Conservation (phyloP, 495 filamentous ascomycete genomes). For the Aspergillus sclerotiicarbonarius region DNA sequence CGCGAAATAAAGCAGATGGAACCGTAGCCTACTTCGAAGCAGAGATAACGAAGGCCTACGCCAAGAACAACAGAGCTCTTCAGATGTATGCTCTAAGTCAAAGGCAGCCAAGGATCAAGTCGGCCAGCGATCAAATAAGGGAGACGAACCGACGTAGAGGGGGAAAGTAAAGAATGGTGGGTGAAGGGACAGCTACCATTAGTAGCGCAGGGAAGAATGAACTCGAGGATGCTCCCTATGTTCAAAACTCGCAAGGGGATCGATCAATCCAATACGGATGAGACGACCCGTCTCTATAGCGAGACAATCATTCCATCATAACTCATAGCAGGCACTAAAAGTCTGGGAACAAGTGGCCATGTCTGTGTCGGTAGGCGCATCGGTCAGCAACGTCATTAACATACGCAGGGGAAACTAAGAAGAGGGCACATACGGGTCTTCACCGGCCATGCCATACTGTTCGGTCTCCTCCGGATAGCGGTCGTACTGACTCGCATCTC, state of each 20-base stretch:
- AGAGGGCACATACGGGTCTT: constrained; percentile 71
- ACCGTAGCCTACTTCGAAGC: not conserved
- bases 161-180: not conserved
- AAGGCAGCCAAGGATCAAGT: constrained; percentile 12
- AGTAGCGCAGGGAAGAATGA: not conserved
- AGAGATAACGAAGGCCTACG: not conserved
- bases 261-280: constrained; percentile 5
- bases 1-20: not conserved
- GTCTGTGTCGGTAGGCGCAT: constrained; percentile 40
- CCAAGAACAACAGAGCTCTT: constrained; percentile 4
- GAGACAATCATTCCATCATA: constrained; percentile 41
- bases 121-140: constrained; percentile 23
- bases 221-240: not conserved
- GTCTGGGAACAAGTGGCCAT: constrained; percentile 69
- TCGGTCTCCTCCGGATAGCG: constrained; percentile 97
- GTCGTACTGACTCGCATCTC: constrained; percentile 97
- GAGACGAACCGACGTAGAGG: constrained; percentile 11
- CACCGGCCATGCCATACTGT: constrained; percentile 72
- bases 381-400: constrained; percentile 14
- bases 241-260: not conserved
- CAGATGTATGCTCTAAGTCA: constrained; percentile 8
- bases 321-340: constrained; percentile 53
- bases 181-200: not conserved
- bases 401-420: not conserved
- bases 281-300: constrained; percentile 16